A percentile compares a stretch with the other conserved stretches of the same genome.
These are phyloP conservation scores for Colletotrichum cuscutae DNA, from an alignment of 2,329 filamentous ascomycete species.

Conservation along the genomic window DNA sequence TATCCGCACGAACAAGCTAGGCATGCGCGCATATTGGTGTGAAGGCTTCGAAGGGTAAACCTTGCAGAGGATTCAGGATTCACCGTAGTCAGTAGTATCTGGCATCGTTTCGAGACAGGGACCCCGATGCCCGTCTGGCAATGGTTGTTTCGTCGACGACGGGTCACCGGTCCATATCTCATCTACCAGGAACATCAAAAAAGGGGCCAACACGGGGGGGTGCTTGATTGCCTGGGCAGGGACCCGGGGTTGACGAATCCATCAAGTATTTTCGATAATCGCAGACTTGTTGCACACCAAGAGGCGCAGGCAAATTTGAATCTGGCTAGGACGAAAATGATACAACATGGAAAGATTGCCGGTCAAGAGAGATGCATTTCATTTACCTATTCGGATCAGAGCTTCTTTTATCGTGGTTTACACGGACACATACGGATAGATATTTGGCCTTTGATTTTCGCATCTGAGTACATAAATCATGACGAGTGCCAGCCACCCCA, in stretches of 20 bases:
- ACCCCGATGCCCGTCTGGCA: constrained; percentile 20
- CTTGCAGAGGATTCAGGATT: too few relatives aligned
- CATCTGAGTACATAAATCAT: neutral
- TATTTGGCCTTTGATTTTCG: neutral
- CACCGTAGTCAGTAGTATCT: neutral
- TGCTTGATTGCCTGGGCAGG: constrained; percentile 19
- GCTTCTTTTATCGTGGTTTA: neutral
- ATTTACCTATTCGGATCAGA: neutral
- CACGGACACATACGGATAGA: neutral
- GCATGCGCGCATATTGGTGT: too few relatives aligned
- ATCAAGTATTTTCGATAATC: neutral
- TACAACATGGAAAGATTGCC: neutral
- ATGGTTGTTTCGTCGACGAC: constrained; percentile 26
- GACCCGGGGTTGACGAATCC: constrained; percentile 7
- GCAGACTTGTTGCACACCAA: neutral
- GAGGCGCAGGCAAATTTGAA: neutral
- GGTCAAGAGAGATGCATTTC: neutral
- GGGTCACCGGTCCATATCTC: constrained; percentile 28
- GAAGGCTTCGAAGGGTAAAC: too few relatives aligned
- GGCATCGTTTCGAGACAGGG: constrained; percentile 21
- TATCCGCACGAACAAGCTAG: neutral
- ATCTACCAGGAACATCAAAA: constrained; percentile 27
- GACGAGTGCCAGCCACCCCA: neutral
- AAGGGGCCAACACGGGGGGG: constrained; percentile 23
- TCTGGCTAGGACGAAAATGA: neutral